A percentile compares a stretch with the other conserved stretches of the same genome.
phyloP scores from a whole-genome alignment of 306 rosid species.

The Canavalia ensiformis region DNA sequence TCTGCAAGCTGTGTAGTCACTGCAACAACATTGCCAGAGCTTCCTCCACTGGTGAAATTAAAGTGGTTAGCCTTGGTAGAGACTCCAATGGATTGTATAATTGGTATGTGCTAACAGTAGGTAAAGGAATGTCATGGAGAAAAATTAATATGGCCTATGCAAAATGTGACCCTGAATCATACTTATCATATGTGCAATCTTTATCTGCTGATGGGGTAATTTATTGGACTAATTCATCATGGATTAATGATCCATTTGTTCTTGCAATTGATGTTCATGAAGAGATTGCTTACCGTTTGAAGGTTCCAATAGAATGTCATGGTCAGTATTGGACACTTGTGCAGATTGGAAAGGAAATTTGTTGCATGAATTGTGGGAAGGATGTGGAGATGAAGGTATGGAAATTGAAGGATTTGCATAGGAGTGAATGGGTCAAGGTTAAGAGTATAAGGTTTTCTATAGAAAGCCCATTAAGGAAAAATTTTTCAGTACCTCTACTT shows the following conservation, averaged over 20 bases:
- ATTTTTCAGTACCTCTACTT: neutral
- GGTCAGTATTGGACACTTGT: slow-evolving; percentile 39
- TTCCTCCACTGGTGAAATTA: too few species aligned
- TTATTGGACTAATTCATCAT: slow-evolving; percentile 37
- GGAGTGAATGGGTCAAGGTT: slow-evolving; percentile 37
- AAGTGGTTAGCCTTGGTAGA: too few species aligned
- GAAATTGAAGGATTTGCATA: slow-evolving; percentile 37
- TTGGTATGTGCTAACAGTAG: too few species aligned
- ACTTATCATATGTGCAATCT: slow-evolving; percentile 35
- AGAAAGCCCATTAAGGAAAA: slow-evolving; percentile 14
- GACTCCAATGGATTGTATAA: too few species aligned
- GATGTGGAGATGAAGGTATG: slow-evolving; percentile 37
- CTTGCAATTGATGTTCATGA: slow-evolving; percentile 17
- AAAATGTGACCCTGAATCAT: slow-evolving; percentile 32
- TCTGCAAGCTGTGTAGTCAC: too few species aligned
- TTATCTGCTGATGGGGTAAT: slow-evolving; percentile 29
- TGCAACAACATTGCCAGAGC: too few species aligned
- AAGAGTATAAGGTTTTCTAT: neutral
- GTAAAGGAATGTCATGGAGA: too few species aligned
- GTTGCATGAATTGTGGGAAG: slow-evolving; percentile 35
- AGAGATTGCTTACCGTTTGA: slow-evolving; percentile 4
- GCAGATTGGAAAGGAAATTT: slow-evolving; percentile 30
- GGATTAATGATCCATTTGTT: slow-evolving; percentile 29
- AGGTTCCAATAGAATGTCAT: slow-evolving; percentile 13
- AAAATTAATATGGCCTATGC: neutral